phyloP scores from a whole-genome alignment of 2,329 filamentous ascomycete genomes.

The Xylariaceae sp. region DNA sequence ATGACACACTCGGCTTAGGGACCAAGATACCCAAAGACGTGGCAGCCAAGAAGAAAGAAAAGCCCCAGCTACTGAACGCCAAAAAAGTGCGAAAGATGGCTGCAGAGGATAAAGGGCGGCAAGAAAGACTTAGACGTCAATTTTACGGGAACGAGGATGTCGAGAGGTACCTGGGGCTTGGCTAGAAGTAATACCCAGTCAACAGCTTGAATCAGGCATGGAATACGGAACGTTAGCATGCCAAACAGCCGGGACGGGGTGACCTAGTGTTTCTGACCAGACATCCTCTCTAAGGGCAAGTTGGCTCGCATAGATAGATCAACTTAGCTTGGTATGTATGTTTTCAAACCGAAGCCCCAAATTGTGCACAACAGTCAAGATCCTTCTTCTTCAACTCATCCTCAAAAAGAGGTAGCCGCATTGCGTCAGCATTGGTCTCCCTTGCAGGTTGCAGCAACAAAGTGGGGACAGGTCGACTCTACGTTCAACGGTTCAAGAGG shows the following conservation, averaged over 20 bases:
- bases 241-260: too few relatives aligned
- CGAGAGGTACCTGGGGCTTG: conserved; percentile 61
- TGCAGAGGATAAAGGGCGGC: conserved; percentile 55
- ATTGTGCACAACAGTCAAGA: too few relatives aligned
- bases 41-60: conserved; percentile 35
- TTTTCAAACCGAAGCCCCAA: too few relatives aligned
- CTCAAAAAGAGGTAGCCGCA: conserved; percentile 6
- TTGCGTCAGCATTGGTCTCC: neutral
- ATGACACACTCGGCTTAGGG: conserved; percentile 70
- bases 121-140: conserved; percentile 59
- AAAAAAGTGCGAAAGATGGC: conserved; percentile 61
- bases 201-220: too few relatives aligned
- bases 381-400: too few relatives aligned
- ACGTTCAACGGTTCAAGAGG: neutral
- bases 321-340: too few relatives aligned
- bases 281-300: too few relatives aligned
- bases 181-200: conserved; percentile 13
- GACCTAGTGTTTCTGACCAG: too few relatives aligned
- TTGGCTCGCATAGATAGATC: too few relatives aligned
- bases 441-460: neutral
- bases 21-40: conserved; percentile 38
- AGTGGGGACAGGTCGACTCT: too few relatives aligned
- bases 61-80: conserved; percentile 55
- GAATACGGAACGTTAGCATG: too few relatives aligned
- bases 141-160: conserved; percentile 74